These are phyloP conservation scores for Coniochaeta hoffmannii DNA, from an alignment of 2,329 filamentous ascomycete species.

Conservation along the genomic window DNA sequence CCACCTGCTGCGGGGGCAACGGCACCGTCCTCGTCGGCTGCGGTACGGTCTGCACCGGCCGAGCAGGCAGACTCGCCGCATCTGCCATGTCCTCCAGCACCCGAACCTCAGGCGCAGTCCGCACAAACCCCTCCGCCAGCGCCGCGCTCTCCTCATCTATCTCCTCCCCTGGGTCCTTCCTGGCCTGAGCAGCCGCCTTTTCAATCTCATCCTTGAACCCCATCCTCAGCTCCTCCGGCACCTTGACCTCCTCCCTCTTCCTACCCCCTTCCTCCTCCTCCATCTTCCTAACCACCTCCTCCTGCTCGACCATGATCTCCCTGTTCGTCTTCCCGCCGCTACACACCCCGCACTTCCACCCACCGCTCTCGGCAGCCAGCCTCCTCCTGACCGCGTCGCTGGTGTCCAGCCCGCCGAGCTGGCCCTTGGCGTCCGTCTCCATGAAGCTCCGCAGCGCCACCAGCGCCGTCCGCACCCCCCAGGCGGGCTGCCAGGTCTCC, in stretches of 20 bases:
- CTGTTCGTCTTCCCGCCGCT: conserved; percentile 58
- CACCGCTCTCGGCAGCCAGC: conserved; percentile 59
- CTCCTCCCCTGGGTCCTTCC: not conserved
- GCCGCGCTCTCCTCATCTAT: conserved; percentile 34
- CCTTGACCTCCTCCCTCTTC: conserved; percentile 33
- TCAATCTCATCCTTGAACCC: conserved; percentile 67
- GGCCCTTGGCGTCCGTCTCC: conserved; percentile 81
- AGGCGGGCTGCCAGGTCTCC: conserved; percentile 97
- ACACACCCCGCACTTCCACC: conserved; percentile 66
- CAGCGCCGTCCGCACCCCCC: conserved; percentile 88
- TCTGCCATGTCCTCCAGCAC: not conserved
- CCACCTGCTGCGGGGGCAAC: conserved; percentile 8
- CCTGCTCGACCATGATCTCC: conserved; percentile 66
- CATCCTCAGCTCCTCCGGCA: conserved; percentile 53
- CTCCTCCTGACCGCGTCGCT: conserved; percentile 57
- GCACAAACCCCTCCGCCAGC: conserved; percentile 51
- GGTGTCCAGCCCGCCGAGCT: conserved; percentile 83
- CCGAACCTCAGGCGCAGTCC: conserved; percentile 26
- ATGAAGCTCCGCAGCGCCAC: conserved; percentile 79
- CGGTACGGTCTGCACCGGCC: conserved; percentile 20
- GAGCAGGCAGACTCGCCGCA: conserved; percentile 2
- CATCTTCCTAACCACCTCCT: conserved; percentile 42
- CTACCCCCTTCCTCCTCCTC: conserved; percentile 8
- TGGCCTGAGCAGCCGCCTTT: conserved; percentile 21
- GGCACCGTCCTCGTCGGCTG: conserved; percentile 28